These are phyloP conservation scores for Xylaria intraflava DNA, from an alignment of 495 filamentous ascomycete genomes.

Conservation along the genomic window DNA sequence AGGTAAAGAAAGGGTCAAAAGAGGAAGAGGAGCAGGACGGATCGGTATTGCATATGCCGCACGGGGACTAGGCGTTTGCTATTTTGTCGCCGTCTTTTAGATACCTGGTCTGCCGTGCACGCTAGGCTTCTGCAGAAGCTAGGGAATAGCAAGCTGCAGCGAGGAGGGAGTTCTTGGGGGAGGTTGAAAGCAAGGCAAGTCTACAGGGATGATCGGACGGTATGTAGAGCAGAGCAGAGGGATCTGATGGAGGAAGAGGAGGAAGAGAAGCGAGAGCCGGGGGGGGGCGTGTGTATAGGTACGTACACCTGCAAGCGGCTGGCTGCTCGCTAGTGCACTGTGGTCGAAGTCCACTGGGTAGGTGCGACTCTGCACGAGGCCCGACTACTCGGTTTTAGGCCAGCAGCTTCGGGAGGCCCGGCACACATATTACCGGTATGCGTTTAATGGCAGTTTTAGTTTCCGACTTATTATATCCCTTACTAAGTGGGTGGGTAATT, in stretches of 20 bases:
- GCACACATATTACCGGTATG: too few species aligned
- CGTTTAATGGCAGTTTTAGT: too few species aligned
- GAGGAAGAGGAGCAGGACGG: conserved; percentile 20
- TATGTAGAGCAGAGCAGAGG: background rate
- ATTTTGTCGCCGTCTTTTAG: background rate
- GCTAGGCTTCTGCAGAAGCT: background rate
- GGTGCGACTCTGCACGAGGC: conserved; percentile 13
- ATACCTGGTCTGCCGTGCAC: background rate
- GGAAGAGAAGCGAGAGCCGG: background rate
- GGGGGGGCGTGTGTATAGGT: background rate
- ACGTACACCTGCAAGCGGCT: background rate
- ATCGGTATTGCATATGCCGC: conserved; percentile 19
- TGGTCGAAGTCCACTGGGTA: too few species aligned
- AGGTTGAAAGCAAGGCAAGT: conserved; percentile 9
- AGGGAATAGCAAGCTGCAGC: conserved; percentile 12
- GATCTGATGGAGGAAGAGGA: background rate
- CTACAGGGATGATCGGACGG: conserved; percentile 6
- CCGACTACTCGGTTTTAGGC: conserved; percentile 15
- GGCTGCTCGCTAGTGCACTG: conserved; percentile 6
- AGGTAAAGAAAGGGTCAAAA: conserved; percentile 6
- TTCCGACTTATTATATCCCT: too few species aligned
- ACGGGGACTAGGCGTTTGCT: background rate
- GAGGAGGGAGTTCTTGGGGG: conserved; percentile 1
- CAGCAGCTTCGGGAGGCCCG: too few species aligned
- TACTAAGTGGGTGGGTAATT: too few species aligned